phyloP scores from a whole-genome alignment of 2,329 filamentous ascomycete species.

The Fusarium lateritium region DNA sequence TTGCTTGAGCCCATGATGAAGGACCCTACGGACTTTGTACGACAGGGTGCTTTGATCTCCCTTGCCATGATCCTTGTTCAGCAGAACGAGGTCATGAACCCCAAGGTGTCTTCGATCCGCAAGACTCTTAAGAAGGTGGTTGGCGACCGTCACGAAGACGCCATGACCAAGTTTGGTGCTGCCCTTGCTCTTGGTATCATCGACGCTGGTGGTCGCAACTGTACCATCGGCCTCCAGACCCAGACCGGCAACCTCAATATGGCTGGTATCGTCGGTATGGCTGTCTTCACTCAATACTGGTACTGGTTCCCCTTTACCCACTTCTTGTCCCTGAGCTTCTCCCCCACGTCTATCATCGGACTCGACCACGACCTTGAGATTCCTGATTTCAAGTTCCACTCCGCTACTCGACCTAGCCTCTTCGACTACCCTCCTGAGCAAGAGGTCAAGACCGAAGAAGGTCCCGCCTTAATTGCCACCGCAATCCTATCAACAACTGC shows the following conservation, averaged over 20 bases:
- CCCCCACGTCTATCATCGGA: conserved; percentile 95
- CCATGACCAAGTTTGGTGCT: conserved; percentile 99
- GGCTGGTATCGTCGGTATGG: conserved; percentile 97
- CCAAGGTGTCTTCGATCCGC: conserved; percentile 90
- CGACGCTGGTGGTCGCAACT: conserved; percentile 97
- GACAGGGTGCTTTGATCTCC: conserved; percentile 94
- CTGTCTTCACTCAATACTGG: conserved; percentile 99
- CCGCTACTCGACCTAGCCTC: conserved; percentile 91
- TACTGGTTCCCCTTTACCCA: conserved; percentile 99
- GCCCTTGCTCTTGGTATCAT: conserved; percentile 96
- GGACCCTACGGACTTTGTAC: conserved; percentile 97
- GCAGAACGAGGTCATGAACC: conserved; percentile 98
- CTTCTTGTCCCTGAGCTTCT: conserved; percentile 95
- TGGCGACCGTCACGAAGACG: conserved; percentile 95
- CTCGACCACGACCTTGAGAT: conserved; percentile 95
- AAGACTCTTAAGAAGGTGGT: conserved; percentile 96
- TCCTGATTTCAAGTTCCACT: conserved; percentile 95
- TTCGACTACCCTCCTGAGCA: conserved; percentile 99
- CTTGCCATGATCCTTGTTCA: conserved; percentile 99
- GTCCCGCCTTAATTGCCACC: conserved; percentile 92
- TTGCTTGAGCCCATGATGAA: conserved; percentile 99
- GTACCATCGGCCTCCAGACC: conserved; percentile 96
- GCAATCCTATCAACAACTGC: conserved; percentile 97
- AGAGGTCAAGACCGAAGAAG: conserved; percentile 94
- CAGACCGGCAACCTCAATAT: conserved; percentile 99